phyloP scores from a whole-genome alignment of 140 eudicot genomes.

The Cichorium intybus region DNA sequence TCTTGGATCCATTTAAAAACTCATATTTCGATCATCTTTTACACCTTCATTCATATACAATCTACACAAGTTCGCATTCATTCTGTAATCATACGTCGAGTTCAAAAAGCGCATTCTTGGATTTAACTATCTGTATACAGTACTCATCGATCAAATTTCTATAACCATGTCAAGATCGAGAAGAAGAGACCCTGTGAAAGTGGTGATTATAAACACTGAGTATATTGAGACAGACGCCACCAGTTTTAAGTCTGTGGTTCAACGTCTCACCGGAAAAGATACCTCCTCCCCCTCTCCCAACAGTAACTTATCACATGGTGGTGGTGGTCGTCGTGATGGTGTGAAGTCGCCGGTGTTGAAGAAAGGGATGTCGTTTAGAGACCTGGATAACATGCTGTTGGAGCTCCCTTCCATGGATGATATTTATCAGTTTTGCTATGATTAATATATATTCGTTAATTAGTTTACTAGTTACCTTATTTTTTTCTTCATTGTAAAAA shows the following conservation, averaged over 20 bases:
- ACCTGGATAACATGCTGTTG: conserved; percentile 55
- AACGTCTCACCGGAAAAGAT: conserved; percentile 86
- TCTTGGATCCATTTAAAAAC: background rate
- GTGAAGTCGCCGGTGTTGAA: conserved; percentile 24
- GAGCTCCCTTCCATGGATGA: conserved; percentile 78
- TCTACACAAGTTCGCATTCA: background rate
- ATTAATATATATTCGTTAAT: conserved; percentile 7
- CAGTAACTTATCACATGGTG: background rate
- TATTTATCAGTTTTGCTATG: conserved; percentile 44
- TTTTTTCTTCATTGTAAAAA: conserved; percentile 5
- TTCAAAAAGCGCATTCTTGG: background rate
- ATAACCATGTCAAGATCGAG: conserved; percentile 31
- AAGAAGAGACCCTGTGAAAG: conserved; percentile 47
- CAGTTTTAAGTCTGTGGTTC: conserved; percentile 88
- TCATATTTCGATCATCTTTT: background rate
- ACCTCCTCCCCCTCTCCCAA: conserved; percentile 28
- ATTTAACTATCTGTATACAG: background rate
- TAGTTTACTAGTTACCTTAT: background rate
- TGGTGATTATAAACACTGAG: conserved; percentile 79
- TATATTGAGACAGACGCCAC: conserved; percentile 69
- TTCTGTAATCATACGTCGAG: background rate
- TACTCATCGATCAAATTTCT: background rate
- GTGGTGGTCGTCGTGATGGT: background rate
- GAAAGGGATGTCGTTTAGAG: conserved; percentile 69
- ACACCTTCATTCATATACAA: background rate